Conservation (phyloP, 306 rosid genomes). For the Malus asiatica region DNA sequence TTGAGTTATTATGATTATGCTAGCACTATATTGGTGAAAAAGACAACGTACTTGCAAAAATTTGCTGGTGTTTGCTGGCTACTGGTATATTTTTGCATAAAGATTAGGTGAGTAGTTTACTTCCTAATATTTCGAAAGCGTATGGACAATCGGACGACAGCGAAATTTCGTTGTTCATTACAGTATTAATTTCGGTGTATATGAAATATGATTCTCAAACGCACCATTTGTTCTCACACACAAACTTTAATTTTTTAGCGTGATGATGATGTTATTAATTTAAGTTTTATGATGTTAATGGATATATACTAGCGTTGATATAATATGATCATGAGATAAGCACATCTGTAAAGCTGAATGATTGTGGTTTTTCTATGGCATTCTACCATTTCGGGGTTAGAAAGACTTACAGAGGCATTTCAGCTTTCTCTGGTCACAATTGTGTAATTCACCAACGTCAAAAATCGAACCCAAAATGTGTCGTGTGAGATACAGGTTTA, state of each 20-base stretch:
- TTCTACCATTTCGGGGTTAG: rapidly evolving
- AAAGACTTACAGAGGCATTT: no score
- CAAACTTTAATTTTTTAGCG: not conserved
- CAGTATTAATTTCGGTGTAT: not conserved
- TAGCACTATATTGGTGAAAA: not conserved
- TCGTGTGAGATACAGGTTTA: no score
- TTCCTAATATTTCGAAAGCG: not conserved
- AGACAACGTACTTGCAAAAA: constrained; percentile 3
- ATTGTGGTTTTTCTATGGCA: no score
- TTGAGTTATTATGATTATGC: not conserved
- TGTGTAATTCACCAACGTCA: rapidly evolving
- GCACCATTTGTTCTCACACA: not conserved
- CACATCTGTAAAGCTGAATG: not conserved
- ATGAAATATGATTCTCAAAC: not conserved
- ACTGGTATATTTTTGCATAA: not conserved
- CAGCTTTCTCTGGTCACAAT: rapidly evolving
- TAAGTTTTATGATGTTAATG: no score
- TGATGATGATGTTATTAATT: no score
- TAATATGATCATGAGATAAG: no score
- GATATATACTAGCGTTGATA: no score
- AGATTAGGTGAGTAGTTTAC: not conserved
- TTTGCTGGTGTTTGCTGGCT: constrained; percentile 3
- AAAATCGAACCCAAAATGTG: no score
- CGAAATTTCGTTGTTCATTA: not conserved
- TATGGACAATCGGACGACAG: not conserved